phyloP scores from a whole-genome alignment of 768 basidiomycete genomes.

The Tylopilus sp. region DNA sequence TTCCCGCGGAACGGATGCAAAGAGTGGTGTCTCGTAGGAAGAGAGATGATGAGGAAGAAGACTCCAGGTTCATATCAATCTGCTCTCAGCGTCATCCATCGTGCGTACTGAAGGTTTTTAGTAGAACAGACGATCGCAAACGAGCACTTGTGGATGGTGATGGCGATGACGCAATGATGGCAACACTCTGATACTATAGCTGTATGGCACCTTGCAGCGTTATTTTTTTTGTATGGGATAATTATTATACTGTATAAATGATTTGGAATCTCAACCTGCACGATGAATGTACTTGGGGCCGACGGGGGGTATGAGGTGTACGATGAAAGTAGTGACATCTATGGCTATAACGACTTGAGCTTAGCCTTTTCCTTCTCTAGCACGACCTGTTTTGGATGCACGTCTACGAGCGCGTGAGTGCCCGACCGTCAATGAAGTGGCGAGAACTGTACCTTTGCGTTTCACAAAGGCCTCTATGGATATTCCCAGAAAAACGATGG shows the following conservation, averaged over 20 bases:
- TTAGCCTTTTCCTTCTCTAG: constrained; percentile 83
- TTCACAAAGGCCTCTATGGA: constrained; percentile 92
- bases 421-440: neutral
- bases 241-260: constrained; percentile 27
- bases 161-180: constrained; percentile 36
- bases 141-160: constrained; percentile 34
- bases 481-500: constrained; percentile 92
- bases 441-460: constrained; percentile 59
- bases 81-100: neutral
- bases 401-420: constrained; percentile 44
- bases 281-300: constrained; percentile 14
- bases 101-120: neutral
- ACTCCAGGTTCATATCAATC: constrained; percentile 34
- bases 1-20: constrained; percentile 41
- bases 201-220: neutral
- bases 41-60: constrained; percentile 72
- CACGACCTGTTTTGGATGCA: constrained; percentile 75
- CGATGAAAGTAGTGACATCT: neutral
- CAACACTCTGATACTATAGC: constrained; percentile 17
- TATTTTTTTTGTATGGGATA: constrained; percentile 3
- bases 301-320: constrained; percentile 12
- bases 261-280: constrained; percentile 13
- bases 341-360: constrained; percentile 66
- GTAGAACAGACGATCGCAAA: constrained; percentile 44
- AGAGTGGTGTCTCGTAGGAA: constrained; percentile 57